Conservation (phyloP, 441 rosid species). For the Adansonia rubrostipa region DNA sequence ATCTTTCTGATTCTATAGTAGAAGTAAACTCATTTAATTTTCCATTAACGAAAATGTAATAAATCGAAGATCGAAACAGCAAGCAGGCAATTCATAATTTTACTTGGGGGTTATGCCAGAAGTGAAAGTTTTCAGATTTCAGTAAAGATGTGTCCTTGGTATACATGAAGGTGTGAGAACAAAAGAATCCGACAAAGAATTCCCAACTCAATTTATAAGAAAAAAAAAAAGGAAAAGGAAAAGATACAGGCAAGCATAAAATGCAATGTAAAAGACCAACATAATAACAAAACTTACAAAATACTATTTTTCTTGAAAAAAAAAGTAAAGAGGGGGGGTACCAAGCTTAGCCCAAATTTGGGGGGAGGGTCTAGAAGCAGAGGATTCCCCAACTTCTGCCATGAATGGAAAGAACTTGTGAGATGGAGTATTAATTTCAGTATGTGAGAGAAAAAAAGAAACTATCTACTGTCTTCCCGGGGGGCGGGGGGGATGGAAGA, state of each 20-base stretch:
- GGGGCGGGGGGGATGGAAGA: no score
- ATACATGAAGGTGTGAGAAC: background rate
- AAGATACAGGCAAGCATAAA: background rate
- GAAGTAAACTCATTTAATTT: background rate
- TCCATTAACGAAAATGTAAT: background rate
- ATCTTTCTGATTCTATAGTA: background rate
- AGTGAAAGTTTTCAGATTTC: slow-evolving; percentile 1
- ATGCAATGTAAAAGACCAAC: background rate
- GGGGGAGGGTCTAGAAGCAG: slow-evolving; percentile 5
- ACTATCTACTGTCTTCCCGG: no score
- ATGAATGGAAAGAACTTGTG: background rate
- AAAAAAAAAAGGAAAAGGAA: no score
- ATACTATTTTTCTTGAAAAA: background rate
- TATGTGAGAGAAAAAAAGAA: no score
- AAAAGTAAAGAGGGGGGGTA: background rate
- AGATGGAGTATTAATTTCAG: background rate
- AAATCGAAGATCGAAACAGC: background rate
- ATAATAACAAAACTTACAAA: background rate
- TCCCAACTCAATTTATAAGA: background rate
- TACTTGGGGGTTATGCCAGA: background rate
- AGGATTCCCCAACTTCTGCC: slow-evolving; percentile 16
- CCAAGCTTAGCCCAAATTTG: slow-evolving; percentile 23
- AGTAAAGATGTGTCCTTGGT: background rate
- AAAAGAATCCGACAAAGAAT: background rate
- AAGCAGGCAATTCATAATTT: background rate